Evolutionary conservation across 176 grass and related monocot genomes (phyloP).

Genomic region (Tillandsia leiboldiana): DNA sequence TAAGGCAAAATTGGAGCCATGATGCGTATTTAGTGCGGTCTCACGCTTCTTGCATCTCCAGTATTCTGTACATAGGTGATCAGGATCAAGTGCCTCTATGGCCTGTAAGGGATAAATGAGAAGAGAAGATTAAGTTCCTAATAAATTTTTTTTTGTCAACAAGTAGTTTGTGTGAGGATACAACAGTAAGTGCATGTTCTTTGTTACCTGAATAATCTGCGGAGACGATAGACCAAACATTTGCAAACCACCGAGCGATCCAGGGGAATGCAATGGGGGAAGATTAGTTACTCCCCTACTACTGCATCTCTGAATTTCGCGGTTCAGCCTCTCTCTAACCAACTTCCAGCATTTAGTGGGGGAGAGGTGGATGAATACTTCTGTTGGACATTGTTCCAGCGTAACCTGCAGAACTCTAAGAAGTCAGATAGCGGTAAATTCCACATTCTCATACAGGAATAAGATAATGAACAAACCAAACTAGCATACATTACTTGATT

Average conservation of each 20-base stretch:
- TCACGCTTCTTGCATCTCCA: neutral
- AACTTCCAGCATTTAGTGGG: conserved; percentile 20
- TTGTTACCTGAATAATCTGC: conserved; percentile 7
- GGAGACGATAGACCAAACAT: conserved; percentile 29
- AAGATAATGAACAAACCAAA: neutral
- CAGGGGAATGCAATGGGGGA: conserved; percentile 13
- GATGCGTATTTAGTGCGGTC: neutral
- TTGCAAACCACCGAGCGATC: conserved; percentile 15
- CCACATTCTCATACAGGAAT: neutral
- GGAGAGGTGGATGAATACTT: conserved; percentile 19
- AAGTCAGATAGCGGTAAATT: neutral
- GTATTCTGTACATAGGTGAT: conserved; percentile 12
- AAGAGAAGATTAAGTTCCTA: no score
- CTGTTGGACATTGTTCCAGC: conserved; percentile 8
- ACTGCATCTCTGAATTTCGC: conserved; percentile 3
- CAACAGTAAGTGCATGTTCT: no score
- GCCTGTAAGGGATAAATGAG: neutral
- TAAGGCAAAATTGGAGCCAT: neutral
- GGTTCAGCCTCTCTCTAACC: conserved; percentile 19
- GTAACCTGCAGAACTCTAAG: conserved; percentile 5
- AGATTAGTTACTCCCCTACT: conserved; percentile 8
- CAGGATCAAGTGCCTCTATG: conserved; percentile 10
- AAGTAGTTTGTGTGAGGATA: neutral
- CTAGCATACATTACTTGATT: neutral
- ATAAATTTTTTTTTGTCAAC: no score